Evolutionary conservation across 1,284 basidiomycete species (phyloP), one percentile per base, ranked within the genome.

Genomic region (Ceratobasidium sp.): DNA sequence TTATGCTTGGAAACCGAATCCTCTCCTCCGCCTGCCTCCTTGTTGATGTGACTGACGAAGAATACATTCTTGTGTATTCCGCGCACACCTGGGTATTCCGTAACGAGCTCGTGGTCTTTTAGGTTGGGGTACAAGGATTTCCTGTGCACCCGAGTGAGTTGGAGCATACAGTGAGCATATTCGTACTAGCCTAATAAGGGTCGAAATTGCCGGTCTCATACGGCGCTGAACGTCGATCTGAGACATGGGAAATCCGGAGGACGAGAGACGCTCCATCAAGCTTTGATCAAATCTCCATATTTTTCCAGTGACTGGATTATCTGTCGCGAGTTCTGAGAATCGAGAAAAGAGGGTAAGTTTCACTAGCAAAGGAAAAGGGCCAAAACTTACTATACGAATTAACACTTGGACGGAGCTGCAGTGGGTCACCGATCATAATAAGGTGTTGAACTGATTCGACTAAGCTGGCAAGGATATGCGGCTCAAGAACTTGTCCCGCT

Each of bases 401-500:
- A 60, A 94, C 81, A 0, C 87, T 92, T 0, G 93, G 93, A 3
- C 92, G 88, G 1, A 94, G 86, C 84, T 94, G 93, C 2, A 89
- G 85, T 0, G 93, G 92, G 80, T 94, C 93, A 0, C 93, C 93
- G 39, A 94, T 92, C 55, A 90, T 85, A 69, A 94, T 91, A 23
- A 93, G 85, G 63, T 93, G 91, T 77, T 79, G 40, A 28, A 79
- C 67, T 3, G 78, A 79, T 39, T 76, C 63, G 28, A 79, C 68
- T 42, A 75, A 26, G 63, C 80, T 81, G 0, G 79, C 89, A 0
- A 94, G 83, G 12, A 93, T 86, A 81, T 94, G 93, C 1, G 93
- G 90, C 84, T 94, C 93, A 15, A 94, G 87, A 0, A 94, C 92
- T 85, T 94, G 93, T 0, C 93, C 93, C 0, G 93, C 93, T 83